phyloP scores from a whole-genome alignment of 2,329 filamentous ascomycete genomes.

The Falciphora oryzae region DNA sequence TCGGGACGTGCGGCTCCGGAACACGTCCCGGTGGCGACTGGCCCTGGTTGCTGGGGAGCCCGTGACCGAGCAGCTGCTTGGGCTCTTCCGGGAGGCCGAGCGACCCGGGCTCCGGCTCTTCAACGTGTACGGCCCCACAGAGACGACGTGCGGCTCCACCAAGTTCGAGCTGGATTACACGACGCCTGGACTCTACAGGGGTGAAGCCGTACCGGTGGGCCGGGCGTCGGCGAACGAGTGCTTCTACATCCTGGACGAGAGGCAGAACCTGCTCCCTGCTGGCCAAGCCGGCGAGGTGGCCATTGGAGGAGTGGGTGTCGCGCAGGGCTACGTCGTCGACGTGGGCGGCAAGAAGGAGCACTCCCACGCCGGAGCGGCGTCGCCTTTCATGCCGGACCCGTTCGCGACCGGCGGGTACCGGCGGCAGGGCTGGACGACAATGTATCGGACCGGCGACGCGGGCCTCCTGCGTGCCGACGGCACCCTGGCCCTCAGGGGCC shows the following conservation, averaged over 20 bases:
- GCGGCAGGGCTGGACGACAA: not conserved
- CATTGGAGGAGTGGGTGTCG: slow-evolving; percentile 33
- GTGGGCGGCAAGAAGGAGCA: slow-evolving; percentile 15
- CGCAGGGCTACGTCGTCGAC: slow-evolving; percentile 31
- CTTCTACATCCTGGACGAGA: slow-evolving; percentile 34
- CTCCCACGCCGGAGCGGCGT: no score
- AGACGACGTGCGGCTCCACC: slow-evolving; percentile 17
- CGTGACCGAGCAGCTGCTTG: not conserved
- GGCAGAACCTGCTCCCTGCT: slow-evolving; percentile 24
- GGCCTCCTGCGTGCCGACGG: slow-evolving; percentile 17
- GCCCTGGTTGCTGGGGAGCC: slow-evolving; percentile 2
- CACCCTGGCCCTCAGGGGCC: slow-evolving; percentile 28
- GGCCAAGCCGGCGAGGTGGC: slow-evolving; percentile 35
- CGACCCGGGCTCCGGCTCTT: slow-evolving; percentile 13
- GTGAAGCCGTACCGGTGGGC: not conserved
- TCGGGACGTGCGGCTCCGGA: no score
- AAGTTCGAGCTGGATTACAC: not conserved
- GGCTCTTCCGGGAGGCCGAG: not conserved
- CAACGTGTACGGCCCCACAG: slow-evolving; percentile 28
- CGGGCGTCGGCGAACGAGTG: slow-evolving; percentile 24
- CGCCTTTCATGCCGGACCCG: slow-evolving; percentile 14
- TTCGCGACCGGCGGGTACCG: not conserved
- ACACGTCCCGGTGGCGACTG: not conserved
- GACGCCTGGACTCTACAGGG: slow-evolving; percentile 1
- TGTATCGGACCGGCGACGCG: slow-evolving; percentile 3